Evolutionary conservation across 768 basidiomycete genomes (phyloP), one percentile per base, ranked within the genome.

Genomic region (Fomitopsis serialis): DNA sequence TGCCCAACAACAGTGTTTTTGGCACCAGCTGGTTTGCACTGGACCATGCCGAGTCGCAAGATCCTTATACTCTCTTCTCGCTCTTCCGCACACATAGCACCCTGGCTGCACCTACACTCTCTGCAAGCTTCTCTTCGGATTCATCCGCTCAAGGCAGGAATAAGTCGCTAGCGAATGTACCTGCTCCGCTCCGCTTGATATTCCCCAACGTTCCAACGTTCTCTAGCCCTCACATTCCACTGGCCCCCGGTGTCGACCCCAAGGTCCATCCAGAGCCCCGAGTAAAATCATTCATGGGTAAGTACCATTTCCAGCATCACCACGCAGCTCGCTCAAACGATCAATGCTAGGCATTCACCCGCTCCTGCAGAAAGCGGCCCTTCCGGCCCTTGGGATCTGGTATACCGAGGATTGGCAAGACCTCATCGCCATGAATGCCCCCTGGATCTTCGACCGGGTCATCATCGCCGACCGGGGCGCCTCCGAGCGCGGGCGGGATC

Each of bases 381-480:
- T 66, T 11, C 61, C 67, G 9, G 52, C 62, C 7, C 48, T 65
- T 42, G 65, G 65, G 23, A 54, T 69, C 21, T 78, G 88, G 72
- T 92, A 84, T 65, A 54, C 72, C 17, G 79, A 84, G 54, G 92
- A 94, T 61, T 92, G 90, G 81, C 74, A 78, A 45, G 92, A 95
- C 68, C 84, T 85, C 59, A 75, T 78, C 35, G 74, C 78, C 53
- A 79, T 90, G 61, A 73, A 76, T 19, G 75, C 82, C 17, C 88
- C 92, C 0, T 92, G 84, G 65, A 61, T 93, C 17, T 70, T 91
- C 50, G 85, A 89, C 58, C 83, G 90, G 11, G 72, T 89, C 12
- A 81, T 96, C 29, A 70, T 97, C 32, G 85, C 83, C 0, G 92
- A 95, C 62, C 73, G 84, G 44, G 76, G 79, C n/a, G 87, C 86